Conservation (phyloP, 768 basidiomycete genomes). For the Rhizopogon roseolus region DNA sequence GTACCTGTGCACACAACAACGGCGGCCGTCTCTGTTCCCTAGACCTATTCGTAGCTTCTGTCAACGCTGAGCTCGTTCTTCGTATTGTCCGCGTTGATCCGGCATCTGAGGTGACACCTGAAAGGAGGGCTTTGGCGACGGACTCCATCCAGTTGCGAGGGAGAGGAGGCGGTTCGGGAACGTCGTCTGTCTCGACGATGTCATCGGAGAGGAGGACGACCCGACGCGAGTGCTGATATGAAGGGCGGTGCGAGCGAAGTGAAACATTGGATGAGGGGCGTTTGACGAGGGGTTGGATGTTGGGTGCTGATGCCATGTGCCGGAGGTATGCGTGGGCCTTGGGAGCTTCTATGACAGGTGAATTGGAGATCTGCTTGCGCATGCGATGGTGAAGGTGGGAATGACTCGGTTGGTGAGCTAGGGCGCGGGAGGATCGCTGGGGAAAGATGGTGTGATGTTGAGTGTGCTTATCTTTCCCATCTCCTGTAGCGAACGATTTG, state of each 20-base stretch:
- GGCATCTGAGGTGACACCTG: slow-evolving; percentile 33
- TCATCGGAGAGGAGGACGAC: slow-evolving; percentile 30
- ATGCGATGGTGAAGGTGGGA: slow-evolving; percentile 14
- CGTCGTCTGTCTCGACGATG: slow-evolving; percentile 15
- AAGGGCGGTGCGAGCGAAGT: slow-evolving; percentile 32
- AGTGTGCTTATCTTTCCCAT: neutral
- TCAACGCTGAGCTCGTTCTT: slow-evolving; percentile 17
- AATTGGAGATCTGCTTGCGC: slow-evolving; percentile 18
- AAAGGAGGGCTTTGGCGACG: slow-evolving; percentile 62
- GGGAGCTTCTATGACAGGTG: slow-evolving; percentile 21
- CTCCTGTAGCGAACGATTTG: neutral
- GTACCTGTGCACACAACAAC: slow-evolving; percentile 28
- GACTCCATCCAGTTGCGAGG: slow-evolving; percentile 68
- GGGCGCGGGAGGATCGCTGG: slow-evolving; percentile 20
- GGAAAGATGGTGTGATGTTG: slow-evolving; percentile 7
- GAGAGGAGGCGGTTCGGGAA: slow-evolving; percentile 39
- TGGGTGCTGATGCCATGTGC: slow-evolving; percentile 64
- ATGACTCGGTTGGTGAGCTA: slow-evolving; percentile 10
- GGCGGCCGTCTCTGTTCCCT: slow-evolving; percentile 23
- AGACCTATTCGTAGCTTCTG: slow-evolving; percentile 21
- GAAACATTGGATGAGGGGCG: slow-evolving; percentile 28
- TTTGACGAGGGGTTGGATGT: slow-evolving; percentile 32
- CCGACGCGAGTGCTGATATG: slow-evolving; percentile 23
- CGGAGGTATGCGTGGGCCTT: slow-evolving; percentile 67
- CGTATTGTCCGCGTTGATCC: slow-evolving; percentile 20